Conservation (phyloP, 306 rosid genomes). For the barrel medic (Medicago truncatula) region MtrunA17r5.0-ANR NC_053044.1:32219501-32220000, state of each 20-base stretch:
- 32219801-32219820: slow-evolving; percentile 97
- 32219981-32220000: slow-evolving; percentile 96
- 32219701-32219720: slow-evolving; percentile 87
- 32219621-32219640: slow-evolving; percentile 95
- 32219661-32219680: slow-evolving; percentile 97
- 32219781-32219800: slow-evolving; percentile 94
- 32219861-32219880: slow-evolving; percentile 91
- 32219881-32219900: slow-evolving; percentile 90
- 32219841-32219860: slow-evolving; percentile 91
- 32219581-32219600: not conserved
- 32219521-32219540: too few relatives aligned
- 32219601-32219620: slow-evolving; percentile 44
- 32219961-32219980: slow-evolving; percentile 92
- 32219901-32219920: slow-evolving; percentile 97
- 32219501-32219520: too few relatives aligned
- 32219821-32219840: slow-evolving; percentile 97
- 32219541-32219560: too few relatives aligned
- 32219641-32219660: slow-evolving; percentile 89
- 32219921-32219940: slow-evolving; percentile 95
- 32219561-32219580: not conserved
- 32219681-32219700: slow-evolving; percentile 93
- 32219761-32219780: slow-evolving; percentile 98
- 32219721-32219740: slow-evolving; percentile 90
- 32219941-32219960: slow-evolving; percentile 95
- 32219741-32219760: slow-evolving; percentile 94